A percentile compares a stretch with the other conserved stretches of the same genome.
These are phyloP conservation scores for Chrysosporium queenslandicum DNA, from an alignment of 2,329 filamentous ascomycete species.

Conservation along the genomic window DNA sequence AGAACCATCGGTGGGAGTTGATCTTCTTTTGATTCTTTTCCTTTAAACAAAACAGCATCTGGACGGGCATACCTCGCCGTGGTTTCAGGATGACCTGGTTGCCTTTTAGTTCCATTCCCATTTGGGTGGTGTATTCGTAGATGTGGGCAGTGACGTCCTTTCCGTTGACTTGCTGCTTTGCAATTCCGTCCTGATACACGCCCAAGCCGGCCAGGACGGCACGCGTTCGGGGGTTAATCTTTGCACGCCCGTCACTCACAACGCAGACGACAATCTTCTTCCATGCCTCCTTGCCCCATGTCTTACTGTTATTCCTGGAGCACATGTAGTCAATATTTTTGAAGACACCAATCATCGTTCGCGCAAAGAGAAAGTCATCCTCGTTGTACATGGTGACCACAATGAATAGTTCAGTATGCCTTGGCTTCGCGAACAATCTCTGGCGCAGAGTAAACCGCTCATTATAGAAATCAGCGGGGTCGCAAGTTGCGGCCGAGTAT, in stretches of 20 bases:
- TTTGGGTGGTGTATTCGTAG: slow-evolving; percentile 60
- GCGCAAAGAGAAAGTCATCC: slow-evolving; percentile 88
- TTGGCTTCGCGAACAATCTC: slow-evolving; percentile 79
- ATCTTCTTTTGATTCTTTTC: slow-evolving; percentile 99
- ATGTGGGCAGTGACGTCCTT: slow-evolving; percentile 96
- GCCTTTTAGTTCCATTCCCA: slow-evolving; percentile 77
- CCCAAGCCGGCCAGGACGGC: slow-evolving; percentile 86
- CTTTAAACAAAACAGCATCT: slow-evolving; percentile 96
- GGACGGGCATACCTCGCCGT: slow-evolving; percentile 75
- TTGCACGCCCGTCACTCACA: slow-evolving; percentile 90
- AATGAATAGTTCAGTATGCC: slow-evolving; percentile 91
- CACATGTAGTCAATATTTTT: slow-evolving; percentile 99
- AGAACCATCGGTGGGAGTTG: slow-evolving; percentile 99
- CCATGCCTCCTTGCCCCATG: slow-evolving; percentile 97
- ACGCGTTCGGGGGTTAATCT: slow-evolving; percentile 87
- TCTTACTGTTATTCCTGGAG: slow-evolving; percentile 82
- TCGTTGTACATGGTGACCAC: slow-evolving; percentile 99
- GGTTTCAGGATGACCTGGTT: slow-evolving; percentile 74
- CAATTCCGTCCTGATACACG: slow-evolving; percentile 96
- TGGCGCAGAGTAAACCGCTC: slow-evolving; percentile 87
- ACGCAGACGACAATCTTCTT: slow-evolving; percentile 99
- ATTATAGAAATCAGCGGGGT: slow-evolving; percentile 77
- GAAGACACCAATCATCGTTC: slow-evolving; percentile 93
- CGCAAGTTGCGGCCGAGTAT: slow-evolving; percentile 90
- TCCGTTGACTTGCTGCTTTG: slow-evolving; percentile 92